Base-by-base conservation (phyloP, 352 stramenopile genomes). In the Phytophthora cactorum region DNA sequence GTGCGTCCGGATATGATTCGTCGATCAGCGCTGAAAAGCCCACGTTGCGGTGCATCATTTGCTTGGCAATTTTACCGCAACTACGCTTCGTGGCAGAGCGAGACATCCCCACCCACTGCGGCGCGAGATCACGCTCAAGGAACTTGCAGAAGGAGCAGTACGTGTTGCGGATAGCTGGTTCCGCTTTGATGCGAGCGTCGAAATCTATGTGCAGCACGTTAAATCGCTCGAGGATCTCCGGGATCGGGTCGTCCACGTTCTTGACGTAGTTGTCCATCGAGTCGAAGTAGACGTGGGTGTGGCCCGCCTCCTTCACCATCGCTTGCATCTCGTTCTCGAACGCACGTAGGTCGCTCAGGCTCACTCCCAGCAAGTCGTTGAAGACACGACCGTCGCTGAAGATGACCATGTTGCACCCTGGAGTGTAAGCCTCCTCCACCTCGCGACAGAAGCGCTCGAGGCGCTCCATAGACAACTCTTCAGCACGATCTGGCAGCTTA, bases 21-120 rank as follows among this genome's bases (percentile, higher is more conserved):
- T 39, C 63, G 29, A 70, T 53, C 2, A 70, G 49, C 0, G 50
- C 44, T 4, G 63, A 70, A n/a, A 70, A 70, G 8, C 63, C 63
- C 5, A 70, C 54, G n/a, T 70, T 70, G 6, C 54, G 63, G 9
- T 56, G 63, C 63, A 70, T 70, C 63, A 70, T 70, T 58, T 70
- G 43, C 29, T 58, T 57, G 27, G 63, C 63, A 12, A 70, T 58
- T 11, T 70, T 58, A 31, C 44, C 63, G 39, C 63, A 70, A 41
- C 32, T 55, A 22, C 63, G 53, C 47, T 59, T 69, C 38, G 51
- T 53, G 25, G 63, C 63, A 6, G 44, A 63, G 5, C 29, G 49
- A 39, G 59, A 60, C 54, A 56, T 59, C 3, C 53, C 47, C 8
- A 27, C 31, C 63, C 63, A 70, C 15, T 52, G 47, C 3, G 47